Conservation (phyloP, 140 eudicot species). For the Ambrosia hybrid region DNA sequence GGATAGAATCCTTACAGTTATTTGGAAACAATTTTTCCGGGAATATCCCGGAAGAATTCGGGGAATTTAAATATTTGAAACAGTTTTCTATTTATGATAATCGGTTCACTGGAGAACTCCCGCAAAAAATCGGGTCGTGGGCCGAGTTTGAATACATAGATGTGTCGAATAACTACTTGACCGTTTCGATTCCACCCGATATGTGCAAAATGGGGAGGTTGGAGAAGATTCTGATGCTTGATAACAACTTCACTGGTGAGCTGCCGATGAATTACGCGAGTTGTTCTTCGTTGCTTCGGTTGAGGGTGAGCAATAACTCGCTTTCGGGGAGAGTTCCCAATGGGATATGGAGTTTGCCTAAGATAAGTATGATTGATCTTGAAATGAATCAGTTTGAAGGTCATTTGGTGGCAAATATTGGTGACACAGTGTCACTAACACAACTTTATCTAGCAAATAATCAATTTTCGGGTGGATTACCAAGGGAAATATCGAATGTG, state of each 20-base stretch:
- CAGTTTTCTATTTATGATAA: constrained; percentile 61
- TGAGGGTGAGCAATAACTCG: constrained; percentile 58
- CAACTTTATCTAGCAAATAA: constrained; percentile 46
- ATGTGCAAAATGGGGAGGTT: constrained; percentile 69
- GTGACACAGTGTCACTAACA: constrained; percentile 43
- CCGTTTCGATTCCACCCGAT: constrained; percentile 71
- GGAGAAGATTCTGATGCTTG: constrained; percentile 45
- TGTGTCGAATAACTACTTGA: constrained; percentile 54
- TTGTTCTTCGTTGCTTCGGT: constrained; percentile 50
- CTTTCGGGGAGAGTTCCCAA: constrained; percentile 59
- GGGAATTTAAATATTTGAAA: constrained; percentile 51
- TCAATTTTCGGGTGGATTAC: constrained; percentile 59
- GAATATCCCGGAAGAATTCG: constrained; percentile 56
- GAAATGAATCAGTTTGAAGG: constrained; percentile 57
- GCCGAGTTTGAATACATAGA: constrained; percentile 60
- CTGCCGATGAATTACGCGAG: constrained; percentile 54
- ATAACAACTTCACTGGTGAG: constrained; percentile 71
- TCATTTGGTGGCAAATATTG: constrained; percentile 36
- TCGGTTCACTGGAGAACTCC: constrained; percentile 59
- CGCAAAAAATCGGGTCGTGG: constrained; percentile 71
- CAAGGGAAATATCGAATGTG: constrained; percentile 41
- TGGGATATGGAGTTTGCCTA: constrained; percentile 69
- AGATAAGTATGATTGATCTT: constrained; percentile 44
- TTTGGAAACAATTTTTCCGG: constrained; percentile 67
- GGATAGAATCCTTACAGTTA: constrained; percentile 53